Base-by-base conservation (phyloP, 2,329 filamentous ascomycete species). In the Fusarium goolgardi region DNA sequence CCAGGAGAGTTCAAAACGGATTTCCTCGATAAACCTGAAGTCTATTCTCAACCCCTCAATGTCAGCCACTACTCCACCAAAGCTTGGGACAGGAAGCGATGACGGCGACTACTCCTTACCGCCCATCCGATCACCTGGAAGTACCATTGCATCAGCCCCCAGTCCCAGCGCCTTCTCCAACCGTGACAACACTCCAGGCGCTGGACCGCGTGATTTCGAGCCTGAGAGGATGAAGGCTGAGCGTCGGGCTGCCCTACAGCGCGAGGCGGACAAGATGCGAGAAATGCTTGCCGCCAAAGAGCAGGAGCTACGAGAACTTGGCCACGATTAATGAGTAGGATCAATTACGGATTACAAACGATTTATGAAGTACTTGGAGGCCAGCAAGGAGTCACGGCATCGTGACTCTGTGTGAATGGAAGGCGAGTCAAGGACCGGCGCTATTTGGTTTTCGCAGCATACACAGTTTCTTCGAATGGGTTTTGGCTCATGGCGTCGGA, bases 21-120 rank as follows among this genome's bases (percentile, higher is more conserved):
- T 93, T 6, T 92, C 89, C 20, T 92, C 90, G 5, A 94, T 94
- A 64, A 91, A 90, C 9, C 93, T 94, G 64, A 91, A 90, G 68
- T 91, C 91, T 7, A 90, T 94, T 44, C 80, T 94, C 15, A 94
- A 93, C 66, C 88, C 88, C 4, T 73, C 79, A 18, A 72, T 66
- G 10, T 68, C 66, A n/a, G 67, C 70, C n/a, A 71, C 71, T 4
- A 71, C 70, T 32, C 55, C 69, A 23, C 63, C 69, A 21, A 68
- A 65, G 11, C 65, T 62, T 20, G 58, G 70, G 25, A 62, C 63
- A 20, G 78, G 81, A 63, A 75, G 79, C 59, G 73, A 81, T 46
- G 76, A 78, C 46, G 73, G 75, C 10, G 77, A 81, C n/a, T 83
- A 81, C 58, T 75, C 78, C 5, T 71, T 82, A 18, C 80, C 80